phyloP scores from a whole-genome alignment of 768 basidiomycete genomes.

The Boletus vermiculosoides region DNA sequence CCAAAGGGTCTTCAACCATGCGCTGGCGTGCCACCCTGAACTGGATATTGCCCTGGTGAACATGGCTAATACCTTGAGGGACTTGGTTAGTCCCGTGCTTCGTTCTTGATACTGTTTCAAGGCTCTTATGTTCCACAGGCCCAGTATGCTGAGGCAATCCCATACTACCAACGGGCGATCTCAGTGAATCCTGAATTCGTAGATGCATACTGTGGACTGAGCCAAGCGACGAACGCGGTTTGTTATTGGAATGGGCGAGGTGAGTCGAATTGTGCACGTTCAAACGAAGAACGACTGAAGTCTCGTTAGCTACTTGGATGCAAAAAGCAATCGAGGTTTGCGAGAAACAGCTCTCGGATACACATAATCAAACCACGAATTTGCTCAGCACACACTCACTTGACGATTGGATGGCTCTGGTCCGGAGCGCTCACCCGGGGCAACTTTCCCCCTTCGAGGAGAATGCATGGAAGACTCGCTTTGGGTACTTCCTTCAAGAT shows the following conservation, averaged over 20 bases:
- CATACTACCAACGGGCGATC: constrained; percentile 46
- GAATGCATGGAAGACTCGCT: constrained; percentile 32
- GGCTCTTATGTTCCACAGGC: constrained; percentile 28
- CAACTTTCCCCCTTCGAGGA: constrained; percentile 27
- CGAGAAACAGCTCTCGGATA: constrained; percentile 37
- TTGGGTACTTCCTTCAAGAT: constrained; percentile 32
- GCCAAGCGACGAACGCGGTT: constrained; percentile 43
- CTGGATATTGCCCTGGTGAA: constrained; percentile 53
- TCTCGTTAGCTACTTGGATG: constrained; percentile 33
- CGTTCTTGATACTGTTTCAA: background rate
- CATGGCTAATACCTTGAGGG: constrained; percentile 51
- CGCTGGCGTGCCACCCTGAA: constrained; percentile 41
- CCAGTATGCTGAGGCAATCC: constrained; percentile 42
- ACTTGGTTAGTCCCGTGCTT: constrained; percentile 33
- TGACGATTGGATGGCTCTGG: constrained; percentile 38
- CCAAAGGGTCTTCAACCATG: constrained; percentile 40
- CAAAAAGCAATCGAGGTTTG: constrained; percentile 37
- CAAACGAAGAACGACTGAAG: constrained; percentile 7
- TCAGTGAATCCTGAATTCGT: constrained; percentile 42
- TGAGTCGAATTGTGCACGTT: constrained; percentile 15
- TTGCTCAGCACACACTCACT: constrained; percentile 28
- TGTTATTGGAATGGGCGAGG: constrained; percentile 46
- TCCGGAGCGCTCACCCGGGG: constrained; percentile 30
- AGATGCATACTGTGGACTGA: constrained; percentile 50
- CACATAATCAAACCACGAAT: constrained; percentile 32